Base-by-base conservation (phyloP, 495 filamentous ascomycete genomes). In the Ascodesmis nigricans region DNA sequence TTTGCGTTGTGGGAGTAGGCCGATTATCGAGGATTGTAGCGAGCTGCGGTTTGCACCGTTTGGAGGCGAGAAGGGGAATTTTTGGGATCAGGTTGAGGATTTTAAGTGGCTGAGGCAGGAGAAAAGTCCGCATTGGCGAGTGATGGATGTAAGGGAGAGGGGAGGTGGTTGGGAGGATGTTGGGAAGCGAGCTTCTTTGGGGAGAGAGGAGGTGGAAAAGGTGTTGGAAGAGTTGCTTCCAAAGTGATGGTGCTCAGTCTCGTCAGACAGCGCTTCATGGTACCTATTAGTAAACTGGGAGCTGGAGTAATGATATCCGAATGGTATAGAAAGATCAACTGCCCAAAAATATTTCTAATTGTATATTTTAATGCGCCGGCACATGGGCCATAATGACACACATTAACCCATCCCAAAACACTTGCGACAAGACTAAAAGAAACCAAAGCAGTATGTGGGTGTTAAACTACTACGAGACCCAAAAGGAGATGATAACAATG, bases 31-130 rank as follows among this genome's bases (percentile, higher is more conserved):
- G 53, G 74, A 81, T 41, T 93, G 83, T 45, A 65, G 54, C 23
- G 62, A 62, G 27, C 63, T 99, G 47, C 60, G 73, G 23, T 95
- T 97, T 53, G 72, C 78, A 5, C 68, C 74, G 16, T 59, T 84
- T 16, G 20, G 18, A 3, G 37, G 58, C 54, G 43, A 57, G 17
- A 47, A 21, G 32, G 22, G 46, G 36, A 82, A 87, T 53, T 61
- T 72, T 38, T 97, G 79, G 76, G 67, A 78, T 45, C 69, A 90
- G 47, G 73, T 97, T 9, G 78, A 93, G 47, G 87, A 97, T 46
- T 97, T 97, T 61, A 87, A 91, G 54, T 95, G 90, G 90, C 64
- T 92, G 40, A 90, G 81, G 54, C 59, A 65, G 7, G 77, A 75
- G 29, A 71, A 67, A 11, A 92, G 78, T 44, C 87, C 87, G 1